Evolutionary conservation across 169 alveolate species (phyloP).

Genomic region (Plasmodium gonderi): DNA sequence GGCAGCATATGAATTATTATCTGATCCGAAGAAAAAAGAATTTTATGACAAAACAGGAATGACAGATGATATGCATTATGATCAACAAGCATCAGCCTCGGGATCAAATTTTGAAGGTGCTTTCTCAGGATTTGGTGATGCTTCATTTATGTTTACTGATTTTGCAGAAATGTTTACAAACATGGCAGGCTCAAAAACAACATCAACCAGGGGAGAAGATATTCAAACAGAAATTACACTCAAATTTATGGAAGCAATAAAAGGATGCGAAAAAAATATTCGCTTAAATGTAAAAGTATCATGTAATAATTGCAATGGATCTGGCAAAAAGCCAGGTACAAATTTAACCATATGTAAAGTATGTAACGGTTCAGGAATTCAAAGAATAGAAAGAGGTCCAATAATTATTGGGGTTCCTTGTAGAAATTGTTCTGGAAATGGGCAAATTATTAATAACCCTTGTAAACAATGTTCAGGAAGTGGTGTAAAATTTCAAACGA

Average conservation of each 20-base stretch:
- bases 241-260: slow-evolving; percentile 90
- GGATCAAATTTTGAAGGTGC: slow-evolving; percentile 79
- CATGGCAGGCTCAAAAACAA: slow-evolving; percentile 83
- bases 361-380: slow-evolving; percentile 89
- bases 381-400: slow-evolving; percentile 90
- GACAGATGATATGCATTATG: slow-evolving; percentile 85
- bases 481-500: slow-evolving; percentile 87
- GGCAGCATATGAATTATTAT: slow-evolving; percentile 95
- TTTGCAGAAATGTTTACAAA: slow-evolving; percentile 88
- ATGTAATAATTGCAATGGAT: slow-evolving; percentile 87
- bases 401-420: slow-evolving; percentile 90
- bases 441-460: slow-evolving; percentile 86
- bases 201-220: slow-evolving; percentile 85
- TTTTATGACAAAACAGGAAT: slow-evolving; percentile 92
- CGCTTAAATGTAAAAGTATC: slow-evolving; percentile 84
- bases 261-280: slow-evolving; percentile 87
- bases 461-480: slow-evolving; percentile 88
- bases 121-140: slow-evolving; percentile 85
- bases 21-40: slow-evolving; percentile 92
- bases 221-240: slow-evolving; percentile 86
- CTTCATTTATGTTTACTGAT: slow-evolving; percentile 89
- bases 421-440: slow-evolving; percentile 89
- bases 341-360: slow-evolving; percentile 83
- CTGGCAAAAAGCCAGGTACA: slow-evolving; percentile 85
- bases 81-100: slow-evolving; percentile 44